These are phyloP conservation scores for Cymbidium sinense DNA, from an alignment of 106 monocot species.

Conservation along the genomic window DNA sequence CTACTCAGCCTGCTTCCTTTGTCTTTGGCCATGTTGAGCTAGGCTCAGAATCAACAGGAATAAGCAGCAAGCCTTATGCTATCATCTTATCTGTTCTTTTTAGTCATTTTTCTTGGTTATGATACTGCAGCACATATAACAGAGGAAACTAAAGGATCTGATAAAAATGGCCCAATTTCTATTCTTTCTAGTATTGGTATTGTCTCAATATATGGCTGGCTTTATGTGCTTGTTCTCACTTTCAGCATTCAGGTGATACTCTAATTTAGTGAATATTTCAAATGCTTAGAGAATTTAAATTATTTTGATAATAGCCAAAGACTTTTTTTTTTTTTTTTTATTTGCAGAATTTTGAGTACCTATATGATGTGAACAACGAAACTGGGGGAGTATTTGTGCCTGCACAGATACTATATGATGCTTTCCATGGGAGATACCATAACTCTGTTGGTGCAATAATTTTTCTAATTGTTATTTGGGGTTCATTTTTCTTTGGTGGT, in stretches of 20 bases:
- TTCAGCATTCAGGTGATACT: conserved; percentile 70
- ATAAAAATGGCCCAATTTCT: conserved; percentile 72
- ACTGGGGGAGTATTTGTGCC: conserved; percentile 59
- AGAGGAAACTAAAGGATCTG: conserved; percentile 73
- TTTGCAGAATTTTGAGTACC: conserved; percentile 47
- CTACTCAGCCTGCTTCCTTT: conserved; percentile 48
- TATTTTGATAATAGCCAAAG: neutral
- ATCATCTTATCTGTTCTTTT: conserved; percentile 47
- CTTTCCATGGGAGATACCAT: conserved; percentile 60
- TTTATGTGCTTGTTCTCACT: conserved; percentile 61
- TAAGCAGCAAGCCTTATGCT: conserved; percentile 54
- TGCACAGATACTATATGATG: conserved; percentile 67
- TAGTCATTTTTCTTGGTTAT: conserved; percentile 68
- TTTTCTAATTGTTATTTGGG: conserved; percentile 63
- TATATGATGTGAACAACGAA: conserved; percentile 57
- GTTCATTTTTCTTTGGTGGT: conserved; percentile 79
- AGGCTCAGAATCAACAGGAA: conserved; percentile 45
- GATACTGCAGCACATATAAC: conserved; percentile 74
- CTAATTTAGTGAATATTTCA: neutral
- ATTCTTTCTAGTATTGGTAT: conserved; percentile 68
- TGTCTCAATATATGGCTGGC: conserved; percentile 64
- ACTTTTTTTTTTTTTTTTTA: too few relatives aligned
- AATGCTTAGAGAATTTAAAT: neutral
- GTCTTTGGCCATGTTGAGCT: conserved; percentile 58
- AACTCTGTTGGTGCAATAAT: conserved; percentile 55